Evolutionary conservation across 192 early-diverging fungal genomes (phyloP).

Genomic region (Entophlyctis helioformis): DNA sequence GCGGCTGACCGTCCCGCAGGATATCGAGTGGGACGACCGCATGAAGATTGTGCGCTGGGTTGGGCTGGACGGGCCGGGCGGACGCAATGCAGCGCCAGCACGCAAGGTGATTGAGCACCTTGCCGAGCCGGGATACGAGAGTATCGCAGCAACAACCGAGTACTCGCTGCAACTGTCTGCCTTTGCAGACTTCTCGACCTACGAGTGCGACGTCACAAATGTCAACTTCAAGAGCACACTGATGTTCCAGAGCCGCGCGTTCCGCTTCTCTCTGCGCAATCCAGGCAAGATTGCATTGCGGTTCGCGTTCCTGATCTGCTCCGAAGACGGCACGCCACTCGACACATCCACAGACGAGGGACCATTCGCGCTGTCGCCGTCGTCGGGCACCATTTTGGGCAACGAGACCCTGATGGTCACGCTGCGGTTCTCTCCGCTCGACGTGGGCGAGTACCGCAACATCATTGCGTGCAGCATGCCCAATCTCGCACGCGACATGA

Average conservation of each 20-base stretch:
- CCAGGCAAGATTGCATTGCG: constrained; percentile 30
- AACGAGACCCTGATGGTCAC: constrained; percentile 22
- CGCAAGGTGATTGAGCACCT: constrained; percentile 29
- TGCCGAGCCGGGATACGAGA: constrained; percentile 33
- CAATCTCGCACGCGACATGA: constrained; percentile 27
- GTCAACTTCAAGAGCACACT: constrained; percentile 45
- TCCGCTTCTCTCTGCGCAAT: constrained; percentile 28
- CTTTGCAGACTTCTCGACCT: constrained; percentile 36
- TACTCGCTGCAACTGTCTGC: constrained; percentile 22
- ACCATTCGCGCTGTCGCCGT: constrained; percentile 33
- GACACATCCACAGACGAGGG: constrained; percentile 13
- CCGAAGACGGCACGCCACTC: constrained; percentile 13
- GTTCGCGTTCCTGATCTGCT: constrained; percentile 21
- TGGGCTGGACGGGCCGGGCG: constrained; percentile 1
- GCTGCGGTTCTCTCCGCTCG: constrained; percentile 34
- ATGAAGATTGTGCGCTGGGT: constrained; percentile 32
- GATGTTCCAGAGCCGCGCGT: constrained; percentile 45
- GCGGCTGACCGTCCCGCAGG: constrained; percentile 12
- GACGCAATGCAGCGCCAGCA: constrained; percentile 5
- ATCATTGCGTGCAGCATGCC: constrained; percentile 16
- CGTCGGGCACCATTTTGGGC: constrained; percentile 20
- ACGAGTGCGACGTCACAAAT: constrained; percentile 30
- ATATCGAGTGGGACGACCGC: constrained; percentile 40
- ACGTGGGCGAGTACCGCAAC: constrained; percentile 27
- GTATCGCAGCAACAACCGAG: constrained; percentile 8